Conservation (phyloP, 805 yeast genomes). For the Candida yuanshanica region DNA sequence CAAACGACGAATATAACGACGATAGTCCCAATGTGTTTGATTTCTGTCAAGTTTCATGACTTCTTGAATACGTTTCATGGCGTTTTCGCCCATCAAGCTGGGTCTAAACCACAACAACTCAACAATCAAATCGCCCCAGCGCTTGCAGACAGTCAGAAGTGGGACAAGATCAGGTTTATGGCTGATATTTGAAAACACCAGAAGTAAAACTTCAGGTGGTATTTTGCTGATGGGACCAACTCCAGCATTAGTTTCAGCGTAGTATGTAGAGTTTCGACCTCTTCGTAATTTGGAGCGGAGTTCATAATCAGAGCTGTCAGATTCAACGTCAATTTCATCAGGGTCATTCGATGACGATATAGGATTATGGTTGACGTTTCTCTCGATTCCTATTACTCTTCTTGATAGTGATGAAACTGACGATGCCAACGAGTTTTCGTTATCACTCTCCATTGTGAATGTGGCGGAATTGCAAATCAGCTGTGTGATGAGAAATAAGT, state of each 20-base stretch:
- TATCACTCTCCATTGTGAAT: conserved; percentile 19
- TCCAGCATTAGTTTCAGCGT: conserved; percentile 3
- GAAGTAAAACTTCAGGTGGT: conserved; percentile 54
- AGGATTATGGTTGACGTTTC: neutral
- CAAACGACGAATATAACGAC: conserved; percentile 66
- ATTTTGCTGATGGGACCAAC: conserved; percentile 25
- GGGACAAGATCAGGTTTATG: conserved; percentile 55
- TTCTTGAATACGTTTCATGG: conserved; percentile 47
- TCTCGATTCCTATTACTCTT: neutral
- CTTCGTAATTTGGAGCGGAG: conserved; percentile 8
- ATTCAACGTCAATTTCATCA: conserved; percentile 14
- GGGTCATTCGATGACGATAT: neutral
- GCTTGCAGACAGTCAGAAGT: conserved; percentile 66
- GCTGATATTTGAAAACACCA: conserved; percentile 59
- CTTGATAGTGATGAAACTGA: conserved; percentile 16
- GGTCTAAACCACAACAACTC: conserved; percentile 90
- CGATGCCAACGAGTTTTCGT: conserved; percentile 16
- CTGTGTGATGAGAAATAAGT: neutral
- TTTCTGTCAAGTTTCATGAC: conserved; percentile 46
- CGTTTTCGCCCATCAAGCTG: conserved; percentile 44
- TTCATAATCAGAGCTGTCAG: conserved; percentile 9
- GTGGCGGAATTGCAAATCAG: neutral
- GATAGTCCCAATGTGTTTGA: conserved; percentile 59
- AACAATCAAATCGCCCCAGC: conserved; percentile 73
- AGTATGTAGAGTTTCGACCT: conserved; percentile 3